These are phyloP conservation scores for Chlamydomonas incerta DNA, from an alignment of 139 green algal species.

Conservation along the genomic window DNA sequence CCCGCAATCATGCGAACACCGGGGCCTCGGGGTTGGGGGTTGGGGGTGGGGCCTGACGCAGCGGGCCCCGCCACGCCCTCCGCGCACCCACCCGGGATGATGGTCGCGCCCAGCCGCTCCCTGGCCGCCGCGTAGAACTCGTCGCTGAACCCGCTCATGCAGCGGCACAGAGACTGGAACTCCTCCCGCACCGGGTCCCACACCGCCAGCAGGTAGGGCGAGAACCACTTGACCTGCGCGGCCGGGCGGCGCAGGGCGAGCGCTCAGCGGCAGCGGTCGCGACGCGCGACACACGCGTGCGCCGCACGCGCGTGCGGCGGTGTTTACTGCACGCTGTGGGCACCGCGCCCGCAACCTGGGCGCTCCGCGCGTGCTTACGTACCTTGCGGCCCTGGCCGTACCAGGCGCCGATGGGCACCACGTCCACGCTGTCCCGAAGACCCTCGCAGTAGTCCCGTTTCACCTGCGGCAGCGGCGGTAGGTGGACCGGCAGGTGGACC, in stretches of 20 bases:
- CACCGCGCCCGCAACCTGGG: too few species aligned
- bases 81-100: constrained; percentile 32
- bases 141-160: constrained; percentile 94
- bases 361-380: too few species aligned
- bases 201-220: constrained; percentile 90
- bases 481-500: too few species aligned
- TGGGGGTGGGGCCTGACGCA: too few species aligned
- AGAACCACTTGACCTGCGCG: constrained; percentile 78
- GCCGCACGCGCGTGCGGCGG: too few species aligned
- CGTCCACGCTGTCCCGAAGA: constrained; percentile 87
- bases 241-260: background rate
- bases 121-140: constrained; percentile 84
- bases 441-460: constrained; percentile 89
- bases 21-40: too few species aligned
- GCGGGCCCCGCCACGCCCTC: too few species aligned
- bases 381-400: constrained; percentile 80
- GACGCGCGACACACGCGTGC: too few species aligned
- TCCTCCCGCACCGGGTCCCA: constrained; percentile 80
- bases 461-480: constrained; percentile 2
- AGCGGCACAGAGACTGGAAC: constrained; percentile 74
- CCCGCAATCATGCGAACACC: too few species aligned
- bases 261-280: too few species aligned
- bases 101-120: constrained; percentile 55
- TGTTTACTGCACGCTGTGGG: too few species aligned
- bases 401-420: constrained; percentile 89